These are phyloP conservation scores for Fusarium sp. DNA, from an alignment of 2,329 filamentous ascomycete genomes.

Conservation along the genomic window DNA sequence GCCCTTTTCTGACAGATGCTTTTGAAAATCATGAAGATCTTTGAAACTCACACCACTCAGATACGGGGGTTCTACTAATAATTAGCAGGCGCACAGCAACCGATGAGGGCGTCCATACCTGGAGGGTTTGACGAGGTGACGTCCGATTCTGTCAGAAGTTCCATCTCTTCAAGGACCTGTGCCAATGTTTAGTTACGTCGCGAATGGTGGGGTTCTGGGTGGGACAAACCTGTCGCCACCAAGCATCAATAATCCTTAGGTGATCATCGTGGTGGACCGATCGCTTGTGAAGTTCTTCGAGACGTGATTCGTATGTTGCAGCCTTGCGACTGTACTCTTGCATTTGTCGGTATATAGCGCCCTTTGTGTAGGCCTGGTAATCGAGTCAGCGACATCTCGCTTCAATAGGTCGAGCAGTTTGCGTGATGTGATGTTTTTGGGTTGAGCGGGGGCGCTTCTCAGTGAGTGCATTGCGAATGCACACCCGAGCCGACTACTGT, in stretches of 20 bases:
- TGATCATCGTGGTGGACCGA: conserved; percentile 92
- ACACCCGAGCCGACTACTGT: conserved; percentile 49
- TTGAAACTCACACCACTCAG: conserved; percentile 72
- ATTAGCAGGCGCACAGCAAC: conserved; percentile 32
- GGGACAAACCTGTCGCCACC: conserved; percentile 87
- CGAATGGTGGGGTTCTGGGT: neutral
- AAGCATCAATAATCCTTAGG: conserved; percentile 87
- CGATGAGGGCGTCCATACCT: conserved; percentile 43
- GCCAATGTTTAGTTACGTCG: conserved; percentile 26
- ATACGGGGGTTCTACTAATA: conserved; percentile 65
- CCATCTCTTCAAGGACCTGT: conserved; percentile 74
- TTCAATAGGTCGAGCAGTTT: conserved; percentile 40
- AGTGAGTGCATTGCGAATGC: conserved; percentile 41
- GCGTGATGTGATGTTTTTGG: conserved; percentile 38
- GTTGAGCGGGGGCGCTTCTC: conserved; percentile 37
- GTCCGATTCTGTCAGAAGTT: conserved; percentile 67
- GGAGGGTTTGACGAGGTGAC: conserved; percentile 42
- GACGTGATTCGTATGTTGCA: conserved; percentile 80
- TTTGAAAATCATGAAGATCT: conserved; percentile 79
- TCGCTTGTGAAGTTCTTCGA: conserved; percentile 84
- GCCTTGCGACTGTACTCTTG: conserved; percentile 96
- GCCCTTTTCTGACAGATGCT: conserved; percentile 82
- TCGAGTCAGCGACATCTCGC: conserved; percentile 46
- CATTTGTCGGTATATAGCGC: conserved; percentile 97
- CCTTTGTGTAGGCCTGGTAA: conserved; percentile 71